Percentiles rank a stretch among this genome's conserved stretches.
phyloP scores from a whole-genome alignment of 208 protist species.

The Crithidia brevicula region DNA sequence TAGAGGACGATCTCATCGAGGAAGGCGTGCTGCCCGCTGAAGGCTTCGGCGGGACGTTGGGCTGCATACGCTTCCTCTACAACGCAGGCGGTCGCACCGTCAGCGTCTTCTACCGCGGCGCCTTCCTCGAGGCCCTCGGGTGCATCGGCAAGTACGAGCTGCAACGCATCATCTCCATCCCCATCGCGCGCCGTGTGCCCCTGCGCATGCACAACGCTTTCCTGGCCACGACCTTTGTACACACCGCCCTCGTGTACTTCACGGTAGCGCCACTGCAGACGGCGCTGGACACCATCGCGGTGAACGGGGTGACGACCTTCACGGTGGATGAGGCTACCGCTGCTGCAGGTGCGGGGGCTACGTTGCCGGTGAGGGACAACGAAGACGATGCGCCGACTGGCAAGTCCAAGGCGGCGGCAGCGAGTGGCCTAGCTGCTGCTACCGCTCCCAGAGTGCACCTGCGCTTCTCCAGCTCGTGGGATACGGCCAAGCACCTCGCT shows the following conservation, averaged over 20 bases:
- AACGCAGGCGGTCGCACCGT: conserved; percentile 31
- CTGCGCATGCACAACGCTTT: conserved; percentile 31
- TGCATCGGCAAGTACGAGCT: conserved; percentile 37
- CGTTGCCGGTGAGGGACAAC: not conserved
- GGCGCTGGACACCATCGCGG: conserved; percentile 39
- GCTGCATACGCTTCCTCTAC: conserved; percentile 56
- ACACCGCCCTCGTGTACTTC: conserved; percentile 36
- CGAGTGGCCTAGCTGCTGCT: no score
- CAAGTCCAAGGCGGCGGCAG: no score
- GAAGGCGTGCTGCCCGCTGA: conserved; percentile 33
- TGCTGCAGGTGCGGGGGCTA: not conserved
- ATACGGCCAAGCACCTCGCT: conserved; percentile 21
- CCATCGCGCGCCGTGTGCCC: conserved; percentile 33
- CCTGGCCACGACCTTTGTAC: conserved; percentile 29
- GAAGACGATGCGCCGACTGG: not conserved
- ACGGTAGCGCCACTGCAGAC: conserved; percentile 34
- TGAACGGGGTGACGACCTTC: conserved; percentile 42
- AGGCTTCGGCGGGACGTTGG: conserved; percentile 49
- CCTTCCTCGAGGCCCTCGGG: conserved; percentile 40
- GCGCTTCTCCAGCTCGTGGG: conserved; percentile 30
- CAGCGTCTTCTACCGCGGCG: conserved; percentile 53
- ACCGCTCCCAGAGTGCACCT: conserved; percentile 2
- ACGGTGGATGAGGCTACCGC: not conserved
- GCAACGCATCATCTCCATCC: conserved; percentile 38
- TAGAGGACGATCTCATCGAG: conserved; percentile 42